Evolutionary conservation across 2,329 filamentous ascomycete species (phyloP).

Genomic region (Cladophialophora yegresii): DNA sequence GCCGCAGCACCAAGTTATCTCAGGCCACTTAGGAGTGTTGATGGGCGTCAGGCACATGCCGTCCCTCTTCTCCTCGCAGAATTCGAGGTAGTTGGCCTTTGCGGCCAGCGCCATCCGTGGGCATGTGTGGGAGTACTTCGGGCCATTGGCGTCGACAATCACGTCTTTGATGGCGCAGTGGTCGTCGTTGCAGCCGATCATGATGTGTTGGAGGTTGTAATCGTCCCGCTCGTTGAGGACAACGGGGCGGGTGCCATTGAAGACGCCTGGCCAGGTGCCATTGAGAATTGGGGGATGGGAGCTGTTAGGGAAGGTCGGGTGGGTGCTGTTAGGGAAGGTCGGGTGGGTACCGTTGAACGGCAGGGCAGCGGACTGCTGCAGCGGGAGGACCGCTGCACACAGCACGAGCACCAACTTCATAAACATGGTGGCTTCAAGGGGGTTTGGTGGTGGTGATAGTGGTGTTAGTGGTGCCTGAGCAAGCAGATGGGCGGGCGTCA

Average conservation of each 20-base stretch:
- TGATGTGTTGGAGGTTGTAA: background rate
- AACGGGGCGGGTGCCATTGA: background rate
- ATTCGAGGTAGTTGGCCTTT: background rate
- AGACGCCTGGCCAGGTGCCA: no score
- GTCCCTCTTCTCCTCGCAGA: background rate
- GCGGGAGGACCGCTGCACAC: background rate
- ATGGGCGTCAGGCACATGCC: background rate
- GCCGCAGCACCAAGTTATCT: constrained; percentile 4
- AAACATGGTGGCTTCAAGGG: background rate
- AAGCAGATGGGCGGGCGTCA: background rate
- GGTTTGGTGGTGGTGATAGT: background rate
- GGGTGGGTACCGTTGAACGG: background rate
- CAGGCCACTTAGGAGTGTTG: background rate
- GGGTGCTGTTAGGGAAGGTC: background rate
- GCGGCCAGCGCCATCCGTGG: background rate
- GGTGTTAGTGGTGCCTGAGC: background rate
- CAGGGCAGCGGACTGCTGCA: background rate
- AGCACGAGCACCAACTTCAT: background rate
- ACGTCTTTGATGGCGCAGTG: background rate
- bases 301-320: background rate
- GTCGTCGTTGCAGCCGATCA: background rate
- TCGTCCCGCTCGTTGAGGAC: background rate
- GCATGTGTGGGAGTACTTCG: background rate
- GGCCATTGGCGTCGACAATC: background rate
- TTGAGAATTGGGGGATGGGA: no score